Conservation (phyloP, 352 stramenopile species). For the Globisporangium megalacanthum region DNA sequence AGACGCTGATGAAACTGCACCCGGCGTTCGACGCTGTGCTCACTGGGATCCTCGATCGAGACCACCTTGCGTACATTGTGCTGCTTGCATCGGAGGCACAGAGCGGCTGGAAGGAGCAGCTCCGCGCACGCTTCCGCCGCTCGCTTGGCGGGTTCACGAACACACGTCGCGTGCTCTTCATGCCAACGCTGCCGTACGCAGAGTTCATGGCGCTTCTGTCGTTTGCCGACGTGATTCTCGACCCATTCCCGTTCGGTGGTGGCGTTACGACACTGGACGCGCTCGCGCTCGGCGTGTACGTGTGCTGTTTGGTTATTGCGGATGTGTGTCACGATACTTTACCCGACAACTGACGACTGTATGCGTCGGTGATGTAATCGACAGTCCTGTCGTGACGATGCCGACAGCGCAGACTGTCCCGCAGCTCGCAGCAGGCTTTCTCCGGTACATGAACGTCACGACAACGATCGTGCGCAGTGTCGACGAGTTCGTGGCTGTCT, state of each 20-base stretch:
- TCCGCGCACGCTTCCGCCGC: constrained; percentile 32
- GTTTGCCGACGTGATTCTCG: constrained; percentile 62
- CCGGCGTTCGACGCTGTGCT: constrained; percentile 44
- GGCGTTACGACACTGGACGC: constrained; percentile 82
- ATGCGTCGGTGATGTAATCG: too few relatives aligned
- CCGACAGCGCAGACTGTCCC: constrained; percentile 44
- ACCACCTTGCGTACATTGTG: constrained; percentile 34
- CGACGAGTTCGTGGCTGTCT: constrained; percentile 32
- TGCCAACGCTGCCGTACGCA: constrained; percentile 47
- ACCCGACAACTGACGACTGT: too few relatives aligned
- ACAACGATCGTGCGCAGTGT: constrained; percentile 33
- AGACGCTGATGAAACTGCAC: constrained; percentile 73
- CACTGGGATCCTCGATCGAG: constrained; percentile 26
- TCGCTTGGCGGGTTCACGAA: constrained; percentile 16
- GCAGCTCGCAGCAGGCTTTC: constrained; percentile 54
- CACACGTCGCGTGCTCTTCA: constrained; percentile 41
- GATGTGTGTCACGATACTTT: neutral
- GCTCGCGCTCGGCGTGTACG: constrained; percentile 68
- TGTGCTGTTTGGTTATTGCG: neutral
- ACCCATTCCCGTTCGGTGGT: constrained; percentile 82
- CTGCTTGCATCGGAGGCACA: constrained; percentile 43
- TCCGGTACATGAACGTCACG: constrained; percentile 45
- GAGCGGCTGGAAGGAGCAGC: constrained; percentile 44
- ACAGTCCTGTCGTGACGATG: constrained; percentile 52
- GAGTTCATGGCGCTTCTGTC: constrained; percentile 53